phyloP scores from a whole-genome alignment of 148 eudicot species.

The Chenopodium berlandieri region DNA sequence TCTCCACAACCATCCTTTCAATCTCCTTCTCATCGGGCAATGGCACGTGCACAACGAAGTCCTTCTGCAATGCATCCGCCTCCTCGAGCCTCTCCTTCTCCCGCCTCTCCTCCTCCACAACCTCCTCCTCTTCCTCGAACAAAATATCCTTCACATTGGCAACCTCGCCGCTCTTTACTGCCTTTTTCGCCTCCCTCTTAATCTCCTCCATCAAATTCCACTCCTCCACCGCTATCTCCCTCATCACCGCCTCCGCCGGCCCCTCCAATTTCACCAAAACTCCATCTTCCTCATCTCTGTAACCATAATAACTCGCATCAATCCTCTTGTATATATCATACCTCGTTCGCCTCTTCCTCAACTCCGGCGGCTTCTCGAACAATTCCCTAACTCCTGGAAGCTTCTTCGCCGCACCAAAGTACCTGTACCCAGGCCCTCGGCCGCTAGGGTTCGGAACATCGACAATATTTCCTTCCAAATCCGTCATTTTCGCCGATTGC shows the following conservation, averaged over 20 bases:
- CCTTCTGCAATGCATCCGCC: conserved; percentile 52
- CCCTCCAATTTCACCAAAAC: conserved; percentile 69
- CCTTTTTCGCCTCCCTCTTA: conserved; percentile 76
- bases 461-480: conserved; percentile 87
- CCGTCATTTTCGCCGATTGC: conserved; percentile 82
- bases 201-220: conserved; percentile 86
- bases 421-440: conserved; percentile 81
- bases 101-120: conserved; percentile 70
- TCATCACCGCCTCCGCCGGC: conserved; percentile 71
- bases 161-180: conserved; percentile 84
- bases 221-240: conserved; percentile 61
- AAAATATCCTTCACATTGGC: conserved; percentile 35
- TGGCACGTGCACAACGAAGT: conserved; percentile 90
- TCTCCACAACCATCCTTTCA: conserved; percentile 84
- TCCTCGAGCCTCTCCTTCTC: conserved; percentile 32
- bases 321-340: conserved; percentile 86
- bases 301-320: conserved; percentile 88
- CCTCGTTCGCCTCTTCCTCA: conserved; percentile 80
- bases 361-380: conserved; percentile 92
- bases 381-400: conserved; percentile 79
- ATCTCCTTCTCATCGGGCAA: conserved; percentile 94
- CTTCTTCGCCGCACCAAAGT: conserved; percentile 95
- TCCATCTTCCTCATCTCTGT: conserved; percentile 93
- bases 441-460: conserved; percentile 96
- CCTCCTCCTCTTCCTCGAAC: conserved; percentile 87